Conservation (phyloP, 768 basidiomycete species). For the Amanita rubescens region DNA sequence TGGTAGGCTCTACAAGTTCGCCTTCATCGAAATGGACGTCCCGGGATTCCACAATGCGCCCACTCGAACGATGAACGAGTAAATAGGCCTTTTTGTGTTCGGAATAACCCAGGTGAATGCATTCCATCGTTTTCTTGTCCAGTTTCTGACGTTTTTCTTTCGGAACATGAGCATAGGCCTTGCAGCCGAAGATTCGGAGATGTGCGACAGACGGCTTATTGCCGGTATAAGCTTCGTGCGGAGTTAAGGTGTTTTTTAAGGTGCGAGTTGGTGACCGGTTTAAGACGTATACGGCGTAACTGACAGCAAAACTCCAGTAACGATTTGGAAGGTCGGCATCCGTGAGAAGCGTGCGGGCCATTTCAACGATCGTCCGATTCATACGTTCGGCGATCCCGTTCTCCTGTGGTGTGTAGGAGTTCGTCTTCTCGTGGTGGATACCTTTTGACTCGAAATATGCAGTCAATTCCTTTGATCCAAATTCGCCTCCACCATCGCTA, state of each 20-base stretch:
- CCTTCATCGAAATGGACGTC: conserved; percentile 2
- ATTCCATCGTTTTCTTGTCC: not conserved
- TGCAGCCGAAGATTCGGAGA: conserved; percentile 1
- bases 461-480: conserved; percentile 27
- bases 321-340: not conserved
- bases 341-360: conserved; percentile 17
- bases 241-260: not conserved
- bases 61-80: not conserved
- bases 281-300: not conserved
- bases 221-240: not conserved
- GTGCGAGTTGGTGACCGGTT: not conserved
- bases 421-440: conserved; percentile 28
- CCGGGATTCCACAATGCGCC: not conserved
- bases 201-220: not conserved
- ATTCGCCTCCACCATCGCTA: conserved; percentile 38
- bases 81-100: conserved; percentile 9
- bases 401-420: conserved; percentile 34
- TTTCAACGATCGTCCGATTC: conserved; percentile 25
- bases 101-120: conserved; percentile 8
- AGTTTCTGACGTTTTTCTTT: conserved; percentile 3
- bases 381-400: conserved; percentile 37
- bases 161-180: conserved; percentile 6
- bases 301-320: not conserved
- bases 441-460: conserved; percentile 26
- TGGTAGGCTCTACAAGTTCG: not conserved